Base-by-base conservation (phyloP, 495 filamentous ascomycete genomes). In the Talaromyces liani region DNA sequence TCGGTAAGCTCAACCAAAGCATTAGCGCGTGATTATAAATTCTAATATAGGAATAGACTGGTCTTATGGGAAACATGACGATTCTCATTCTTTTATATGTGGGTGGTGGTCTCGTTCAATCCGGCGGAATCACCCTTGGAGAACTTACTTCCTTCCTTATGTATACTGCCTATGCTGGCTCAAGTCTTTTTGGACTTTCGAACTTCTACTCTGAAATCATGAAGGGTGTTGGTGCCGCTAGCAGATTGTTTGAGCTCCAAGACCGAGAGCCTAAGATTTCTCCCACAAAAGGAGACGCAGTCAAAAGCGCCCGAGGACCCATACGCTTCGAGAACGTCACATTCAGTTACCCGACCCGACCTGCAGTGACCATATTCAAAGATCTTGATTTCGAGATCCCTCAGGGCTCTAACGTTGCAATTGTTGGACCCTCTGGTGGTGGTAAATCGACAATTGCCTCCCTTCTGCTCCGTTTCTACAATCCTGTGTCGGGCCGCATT, bases 181-280 rank as follows among this genome's bases (percentile, higher is more conserved):
- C 87, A 25, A 92, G 88, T 76, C 84, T 98, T 65, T 95, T 98
- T 66, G 94, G 94, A 3, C 78, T 98, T 9, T 95, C 92, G 34
- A 91, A 88, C 67, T 98, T 98, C 77, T 97, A 96, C 78, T 96
- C 92, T 9, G 94, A 98, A 72, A 84, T 98, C 20, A 98, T 97
- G 94, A 98, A 98, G 71, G 95, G 95, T 45, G 94, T 97, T 24
- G 94, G 94, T 67, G 94, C 94, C 41, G 95, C 94, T 12, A 93
- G 88, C 69, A 90, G 94, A 27, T 81, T 98, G 6, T 98, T 98
- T 71, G 94, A 98, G 71, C 82, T 98, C 5, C 93, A 98, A 74
- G 94, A 98, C 75, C 89, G 94, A 64, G 83, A 95, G 51, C 88
- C 92, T 1, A 88, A 85, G 2, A 97, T 98, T 61, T 87, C 85